Conservation (phyloP, 225 moss, liverwort and hornwort species). For the Polytrichum commune region DNA sequence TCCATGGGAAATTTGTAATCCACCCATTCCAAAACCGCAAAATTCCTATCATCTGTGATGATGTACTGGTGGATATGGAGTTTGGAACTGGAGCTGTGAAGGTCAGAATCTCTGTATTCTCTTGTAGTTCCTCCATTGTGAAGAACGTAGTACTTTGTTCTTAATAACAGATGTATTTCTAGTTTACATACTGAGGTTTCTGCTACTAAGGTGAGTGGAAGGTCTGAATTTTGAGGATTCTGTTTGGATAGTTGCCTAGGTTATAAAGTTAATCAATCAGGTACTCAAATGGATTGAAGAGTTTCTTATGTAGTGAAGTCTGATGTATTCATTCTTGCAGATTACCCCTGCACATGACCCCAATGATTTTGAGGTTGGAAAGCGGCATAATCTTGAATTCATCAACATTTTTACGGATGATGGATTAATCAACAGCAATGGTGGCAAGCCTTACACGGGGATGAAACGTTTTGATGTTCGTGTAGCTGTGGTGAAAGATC, state of each 20-base stretch:
- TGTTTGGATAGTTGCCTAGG: too few relatives aligned
- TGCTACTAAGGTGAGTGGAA: too few relatives aligned
- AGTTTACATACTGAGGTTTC: too few relatives aligned
- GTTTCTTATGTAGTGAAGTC: too few relatives aligned
- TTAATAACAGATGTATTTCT: too few relatives aligned
- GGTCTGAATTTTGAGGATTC: too few relatives aligned
- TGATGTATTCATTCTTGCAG: constrained; percentile 30
- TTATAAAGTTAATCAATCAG: too few relatives aligned
- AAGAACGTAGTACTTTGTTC: too few relatives aligned
- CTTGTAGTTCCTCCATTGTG: too few relatives aligned
- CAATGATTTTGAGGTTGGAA: constrained; percentile 82
- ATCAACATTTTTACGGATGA: constrained; percentile 93
- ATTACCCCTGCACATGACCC: constrained; percentile 97
- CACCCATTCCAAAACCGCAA: constrained; percentile 84
- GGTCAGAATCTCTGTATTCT: constrained; percentile 17
- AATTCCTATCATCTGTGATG: constrained; percentile 79
- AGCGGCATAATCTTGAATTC: constrained; percentile 78
- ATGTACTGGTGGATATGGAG: constrained; percentile 73
- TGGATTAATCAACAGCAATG: constrained; percentile 82
- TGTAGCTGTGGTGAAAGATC: constrained; percentile 60
- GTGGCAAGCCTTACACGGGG: constrained; percentile 73
- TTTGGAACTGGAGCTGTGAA: constrained; percentile 98
- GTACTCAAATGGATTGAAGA: too few relatives aligned
- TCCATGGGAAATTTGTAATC: constrained; percentile 84
- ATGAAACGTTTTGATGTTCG: constrained; percentile 86